Conservation (phyloP, 352 stramenopile genomes). For the Phytopythium mirpurense region DNA sequence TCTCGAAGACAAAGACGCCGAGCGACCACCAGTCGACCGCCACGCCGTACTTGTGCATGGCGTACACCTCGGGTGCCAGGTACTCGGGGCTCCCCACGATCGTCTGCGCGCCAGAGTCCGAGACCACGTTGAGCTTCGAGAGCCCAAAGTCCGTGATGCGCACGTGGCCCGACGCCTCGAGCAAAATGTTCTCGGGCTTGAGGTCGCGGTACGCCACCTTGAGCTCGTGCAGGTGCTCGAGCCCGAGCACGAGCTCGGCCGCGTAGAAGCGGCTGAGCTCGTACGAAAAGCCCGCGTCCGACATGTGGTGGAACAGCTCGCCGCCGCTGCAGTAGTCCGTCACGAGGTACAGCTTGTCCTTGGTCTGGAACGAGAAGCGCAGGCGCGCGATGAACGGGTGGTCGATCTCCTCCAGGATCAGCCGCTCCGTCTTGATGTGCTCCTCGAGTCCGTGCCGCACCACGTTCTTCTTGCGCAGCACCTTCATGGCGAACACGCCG, state of each 20-base stretch:
- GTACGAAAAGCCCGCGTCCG: slow-evolving; percentile 75
- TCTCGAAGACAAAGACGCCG: slow-evolving; percentile 88
- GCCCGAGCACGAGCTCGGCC: slow-evolving; percentile 91
- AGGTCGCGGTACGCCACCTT: slow-evolving; percentile 97
- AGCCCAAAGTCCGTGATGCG: slow-evolving; percentile 97
- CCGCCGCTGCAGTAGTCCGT: slow-evolving; percentile 90
- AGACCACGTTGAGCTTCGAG: slow-evolving; percentile 72
- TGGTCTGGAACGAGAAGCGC: slow-evolving; percentile 97
- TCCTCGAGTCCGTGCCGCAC: slow-evolving; percentile 91
- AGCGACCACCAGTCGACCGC: slow-evolving; percentile 93
- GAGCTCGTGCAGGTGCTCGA: slow-evolving; percentile 94
- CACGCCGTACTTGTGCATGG: slow-evolving; percentile 69
- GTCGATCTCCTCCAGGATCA: slow-evolving; percentile 96
- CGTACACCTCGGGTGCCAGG: slow-evolving; percentile 82
- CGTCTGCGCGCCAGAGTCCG: slow-evolving; percentile 60
- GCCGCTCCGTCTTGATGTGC: slow-evolving; percentile 95
- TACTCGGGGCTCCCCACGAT: slow-evolving; percentile 87
- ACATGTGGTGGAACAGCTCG: slow-evolving; percentile 98
- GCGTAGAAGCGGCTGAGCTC: slow-evolving; percentile 92
- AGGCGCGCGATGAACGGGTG: slow-evolving; percentile 98
- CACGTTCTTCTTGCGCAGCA: slow-evolving; percentile 96
- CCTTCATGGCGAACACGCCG: slow-evolving; percentile 97
- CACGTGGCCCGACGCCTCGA: slow-evolving; percentile 90
- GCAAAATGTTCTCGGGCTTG: slow-evolving; percentile 95
- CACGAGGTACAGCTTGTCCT: slow-evolving; percentile 86